Evolutionary conservation across 2,329 filamentous ascomycete species (phyloP).

Genomic region (Ceratocystis alfenasii): DNA sequence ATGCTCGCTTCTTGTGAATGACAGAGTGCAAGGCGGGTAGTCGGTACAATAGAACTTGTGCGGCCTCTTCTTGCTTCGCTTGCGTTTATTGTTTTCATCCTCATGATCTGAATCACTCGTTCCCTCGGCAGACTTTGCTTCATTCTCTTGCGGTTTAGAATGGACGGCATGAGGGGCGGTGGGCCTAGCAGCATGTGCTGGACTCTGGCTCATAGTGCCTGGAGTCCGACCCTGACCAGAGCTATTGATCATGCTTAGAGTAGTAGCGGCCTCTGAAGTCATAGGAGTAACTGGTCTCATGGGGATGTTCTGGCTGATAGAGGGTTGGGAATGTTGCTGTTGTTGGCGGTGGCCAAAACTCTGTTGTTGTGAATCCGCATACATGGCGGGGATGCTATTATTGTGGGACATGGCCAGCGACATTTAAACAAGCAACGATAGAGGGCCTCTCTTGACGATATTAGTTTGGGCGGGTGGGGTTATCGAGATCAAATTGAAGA

Average conservation of each 20-base stretch:
- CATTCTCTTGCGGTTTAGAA: neutral
- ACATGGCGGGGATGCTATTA: constrained; percentile 14
- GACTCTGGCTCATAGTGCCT: neutral
- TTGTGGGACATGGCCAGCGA: constrained; percentile 23
- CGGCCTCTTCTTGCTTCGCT: constrained; percentile 82
- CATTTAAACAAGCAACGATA: constrained; percentile 26
- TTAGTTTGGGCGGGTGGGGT: constrained; percentile 5
- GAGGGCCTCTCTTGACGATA: constrained; percentile 7
- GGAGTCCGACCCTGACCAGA: neutral
- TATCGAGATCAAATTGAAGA: constrained; percentile 11
- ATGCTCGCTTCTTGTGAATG: constrained; percentile 93
- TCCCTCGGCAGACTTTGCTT: constrained; percentile 13
- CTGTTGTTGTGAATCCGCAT: constrained; percentile 6
- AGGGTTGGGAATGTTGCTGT: constrained; percentile 12
- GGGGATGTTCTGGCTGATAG: constrained; percentile 1
- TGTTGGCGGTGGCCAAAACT: constrained; percentile 24
- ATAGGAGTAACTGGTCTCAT: constrained; percentile 18
- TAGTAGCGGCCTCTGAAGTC: constrained; percentile 16
- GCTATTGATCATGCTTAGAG: constrained; percentile 11
- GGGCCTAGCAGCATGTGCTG: neutral
- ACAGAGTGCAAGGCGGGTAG: constrained; percentile 84
- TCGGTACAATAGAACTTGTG: constrained; percentile 94
- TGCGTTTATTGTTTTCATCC: constrained; percentile 51
- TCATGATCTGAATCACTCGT: constrained; percentile 17
- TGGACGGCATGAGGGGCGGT: neutral